These are phyloP conservation scores for Diutina sp. DNA, from an alignment of 1,139 yeast genomes.

Conservation along the genomic window DNA sequence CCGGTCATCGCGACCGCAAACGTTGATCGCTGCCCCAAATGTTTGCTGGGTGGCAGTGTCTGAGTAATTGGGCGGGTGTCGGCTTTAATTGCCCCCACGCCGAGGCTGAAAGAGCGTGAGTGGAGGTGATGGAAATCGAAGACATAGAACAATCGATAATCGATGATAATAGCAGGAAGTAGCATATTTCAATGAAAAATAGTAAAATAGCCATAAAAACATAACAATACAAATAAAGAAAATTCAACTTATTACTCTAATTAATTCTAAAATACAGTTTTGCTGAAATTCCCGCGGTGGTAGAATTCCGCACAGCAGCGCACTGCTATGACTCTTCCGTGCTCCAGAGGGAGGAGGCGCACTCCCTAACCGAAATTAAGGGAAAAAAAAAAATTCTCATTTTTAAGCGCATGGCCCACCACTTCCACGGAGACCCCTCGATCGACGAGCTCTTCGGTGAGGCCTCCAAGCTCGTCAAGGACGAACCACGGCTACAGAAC, in stretches of 20 bases:
- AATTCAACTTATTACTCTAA: too few relatives aligned
- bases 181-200: too few relatives aligned
- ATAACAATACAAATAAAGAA: too few relatives aligned
- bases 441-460: slow-evolving; percentile 1
- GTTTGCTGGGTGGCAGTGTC: too few relatives aligned
- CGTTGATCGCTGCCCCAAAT: too few relatives aligned
- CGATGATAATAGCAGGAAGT: too few relatives aligned
- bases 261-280: too few relatives aligned
- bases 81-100: not conserved
- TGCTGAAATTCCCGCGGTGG: too few relatives aligned
- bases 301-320: not conserved
- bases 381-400: not conserved
- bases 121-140: not conserved
- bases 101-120: not conserved
- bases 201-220: too few relatives aligned
- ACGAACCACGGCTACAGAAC: not conserved
- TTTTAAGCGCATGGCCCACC: not conserved
- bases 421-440: not conserved
- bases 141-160: too few relatives aligned
- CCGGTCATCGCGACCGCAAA: too few relatives aligned
- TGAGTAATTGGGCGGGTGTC: not conserved
- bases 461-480: not conserved
- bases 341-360: not conserved
- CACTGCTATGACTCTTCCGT: not conserved
- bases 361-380: not conserved